These are phyloP conservation scores for Aegilops longissima DNA, from an alignment of 176 grass and related monocot species.

Conservation along the genomic window DNA sequence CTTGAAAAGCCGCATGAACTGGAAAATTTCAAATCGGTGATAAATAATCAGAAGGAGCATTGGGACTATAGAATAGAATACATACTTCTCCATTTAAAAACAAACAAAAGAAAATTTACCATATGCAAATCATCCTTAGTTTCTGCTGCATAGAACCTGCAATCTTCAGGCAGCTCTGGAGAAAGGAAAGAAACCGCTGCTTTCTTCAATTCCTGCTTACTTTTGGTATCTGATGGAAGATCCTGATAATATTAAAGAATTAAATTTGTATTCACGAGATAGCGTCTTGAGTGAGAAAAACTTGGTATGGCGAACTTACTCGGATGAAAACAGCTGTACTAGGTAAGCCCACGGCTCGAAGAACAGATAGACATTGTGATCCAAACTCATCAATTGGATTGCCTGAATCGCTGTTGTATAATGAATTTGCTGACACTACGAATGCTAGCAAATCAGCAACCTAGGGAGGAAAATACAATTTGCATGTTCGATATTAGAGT, in stretches of 20 bases:
- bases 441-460: slow-evolving; percentile 91
- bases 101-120: slow-evolving; percentile 37
- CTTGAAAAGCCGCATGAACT: slow-evolving; percentile 99
- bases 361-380: slow-evolving; percentile 78
- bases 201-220: slow-evolving; percentile 89
- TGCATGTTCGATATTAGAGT: slow-evolving; percentile 40
- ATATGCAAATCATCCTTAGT: slow-evolving; percentile 96
- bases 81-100: slow-evolving; percentile 6
- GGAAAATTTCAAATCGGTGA: background rate
- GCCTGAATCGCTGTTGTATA: slow-evolving; percentile 50
- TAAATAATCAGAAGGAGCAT: slow-evolving; percentile 3
- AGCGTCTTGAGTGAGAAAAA: background rate
- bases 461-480: slow-evolving; percentile 48
- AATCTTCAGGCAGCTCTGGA: slow-evolving; percentile 89
- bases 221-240: slow-evolving; percentile 85
- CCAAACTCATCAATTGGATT: slow-evolving; percentile 75
- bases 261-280: slow-evolving; percentile 8
- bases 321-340: slow-evolving; percentile 89
- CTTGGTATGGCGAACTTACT: slow-evolving; percentile 42
- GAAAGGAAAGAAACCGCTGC: slow-evolving; percentile 67
- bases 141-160: slow-evolving; percentile 85
- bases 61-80: slow-evolving; percentile 7
- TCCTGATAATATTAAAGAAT: slow-evolving; percentile 50
- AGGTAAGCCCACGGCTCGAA: slow-evolving; percentile 79
- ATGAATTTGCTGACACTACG: slow-evolving; percentile 77